Evolutionary conservation across 1,284 basidiomycete species (phyloP), one percentile per base, ranked within the genome.

Genomic region (Microbotryum scabiosae): DNA sequence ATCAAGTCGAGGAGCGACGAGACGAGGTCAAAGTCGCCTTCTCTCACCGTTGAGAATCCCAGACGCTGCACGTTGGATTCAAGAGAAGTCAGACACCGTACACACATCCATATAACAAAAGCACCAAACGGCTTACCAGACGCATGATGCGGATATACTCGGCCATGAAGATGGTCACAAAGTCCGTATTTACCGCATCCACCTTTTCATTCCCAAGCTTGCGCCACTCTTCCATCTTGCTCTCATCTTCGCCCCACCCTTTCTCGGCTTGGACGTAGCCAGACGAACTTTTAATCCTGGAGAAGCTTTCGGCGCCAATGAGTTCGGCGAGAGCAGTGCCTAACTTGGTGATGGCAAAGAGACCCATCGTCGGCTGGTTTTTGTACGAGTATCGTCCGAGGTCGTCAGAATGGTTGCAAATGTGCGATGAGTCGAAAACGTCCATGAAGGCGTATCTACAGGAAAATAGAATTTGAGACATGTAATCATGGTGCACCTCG

Each of bases 351-450:
- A 92, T 78, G 2, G 90, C 89, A 70, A 83, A 94, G 14, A 88
- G 71, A 58, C 86, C 74, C 62, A 76, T 75, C 28, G 74, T 74
- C 32, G 80, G 78, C 56, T 75, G 72, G 56, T 72, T 59, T 45
- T 70, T 82, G 78, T 92, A 97, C 3, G 87, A 81, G 73, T 97
- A 98, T 48, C 92, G 80, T 0, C 92, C 92, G 57, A 81, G 80
- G 32, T 84, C 82, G 72, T 98, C 94, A 1, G 85, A 85, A 73
- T 97, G 92, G 72, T 97, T 97, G 79, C 93, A 97, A 61, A 97
- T 88, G 71, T 94, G 90, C 56, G 81, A 78, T 0, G 83, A 74
- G 71, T 96, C 86, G 59, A 74, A 73, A 3, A 73, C 56, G 58
- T 75, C 75, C 64, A 51, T 63, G 53, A 8, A 20, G 18, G 52